Percentiles rank a stretch among this genome's conserved stretches.
Conservation (phyloP, 2,329 filamentous ascomycete species). For the Diplocarpon mali region DNA sequence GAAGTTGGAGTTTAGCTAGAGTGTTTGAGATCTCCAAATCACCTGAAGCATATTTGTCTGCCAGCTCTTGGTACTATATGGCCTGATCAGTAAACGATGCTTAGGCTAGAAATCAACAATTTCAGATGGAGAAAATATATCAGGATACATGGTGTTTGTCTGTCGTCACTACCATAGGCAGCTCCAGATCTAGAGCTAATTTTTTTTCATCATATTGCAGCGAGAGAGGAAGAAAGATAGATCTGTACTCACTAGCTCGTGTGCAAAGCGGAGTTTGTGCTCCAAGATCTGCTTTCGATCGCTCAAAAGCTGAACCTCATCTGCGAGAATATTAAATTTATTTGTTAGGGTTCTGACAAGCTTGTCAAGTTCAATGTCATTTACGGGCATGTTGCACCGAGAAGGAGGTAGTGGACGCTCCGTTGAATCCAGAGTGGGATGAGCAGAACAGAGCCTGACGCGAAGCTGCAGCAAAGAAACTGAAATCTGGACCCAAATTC, state of each 20-base stretch:
- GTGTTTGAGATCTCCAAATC: constrained; percentile 56
- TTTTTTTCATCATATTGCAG: constrained; percentile 37
- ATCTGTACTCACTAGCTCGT: constrained; percentile 47
- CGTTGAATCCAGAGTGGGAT: too few relatives aligned
- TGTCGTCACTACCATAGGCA: constrained; percentile 48
- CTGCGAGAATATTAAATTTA: constrained; percentile 53
- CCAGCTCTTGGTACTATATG: constrained; percentile 49
- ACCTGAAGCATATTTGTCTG: constrained; percentile 56
- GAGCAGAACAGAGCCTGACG: too few relatives aligned
- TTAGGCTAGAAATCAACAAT: constrained; percentile 2
- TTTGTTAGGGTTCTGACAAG: constrained; percentile 48
- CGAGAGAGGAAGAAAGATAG: constrained; percentile 1
- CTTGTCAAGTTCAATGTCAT: constrained; percentile 25
- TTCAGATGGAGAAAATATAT: constrained; percentile 30
- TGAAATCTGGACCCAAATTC: too few relatives aligned
- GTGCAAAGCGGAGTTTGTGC: constrained; percentile 55
- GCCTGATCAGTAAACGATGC: constrained; percentile 1
- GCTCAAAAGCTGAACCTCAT: constrained; percentile 52
- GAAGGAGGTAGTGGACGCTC: background rate
- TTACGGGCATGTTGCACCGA: constrained; percentile 21
- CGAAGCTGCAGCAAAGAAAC: too few relatives aligned
- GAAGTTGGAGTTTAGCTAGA: constrained; percentile 54
- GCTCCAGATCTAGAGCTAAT: constrained; percentile 80
- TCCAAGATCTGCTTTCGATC: constrained; percentile 55
- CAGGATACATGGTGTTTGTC: constrained; percentile 46